Evolutionary conservation across 208 protist genomes (phyloP).

Genomic region (Acanthamoeba comandoni): DNA sequence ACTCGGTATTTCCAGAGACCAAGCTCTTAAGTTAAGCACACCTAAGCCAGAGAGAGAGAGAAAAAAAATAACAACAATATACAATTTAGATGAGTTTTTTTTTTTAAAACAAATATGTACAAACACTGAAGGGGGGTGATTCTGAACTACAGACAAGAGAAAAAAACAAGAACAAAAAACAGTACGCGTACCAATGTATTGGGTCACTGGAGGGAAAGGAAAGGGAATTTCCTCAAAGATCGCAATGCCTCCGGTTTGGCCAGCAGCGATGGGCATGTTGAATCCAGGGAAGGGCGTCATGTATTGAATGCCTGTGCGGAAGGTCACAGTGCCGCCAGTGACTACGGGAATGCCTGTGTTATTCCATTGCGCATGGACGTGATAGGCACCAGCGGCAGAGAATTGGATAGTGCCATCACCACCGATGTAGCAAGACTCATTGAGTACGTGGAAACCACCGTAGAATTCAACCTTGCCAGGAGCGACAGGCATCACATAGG

Average conservation of each 20-base stretch:
- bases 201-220: constrained; percentile 10
- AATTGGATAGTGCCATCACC: no score
- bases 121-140: no score
- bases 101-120: no score
- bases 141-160: no score
- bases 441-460: no score
- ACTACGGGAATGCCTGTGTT: constrained; percentile 1
- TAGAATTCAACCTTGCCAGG: constrained; percentile 19
- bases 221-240: constrained; percentile 46
- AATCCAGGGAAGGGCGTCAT: constrained; percentile 28
- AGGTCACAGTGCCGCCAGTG: constrained; percentile 65
- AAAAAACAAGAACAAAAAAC: no score
- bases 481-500: not conserved
- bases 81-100: no score
- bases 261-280: not conserved
- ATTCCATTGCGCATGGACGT: no score
- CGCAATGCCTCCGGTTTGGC: constrained; percentile 11
- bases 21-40: constrained; percentile 38
- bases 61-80: no score
- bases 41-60: no score
- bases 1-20: constrained; percentile 25
- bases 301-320: constrained; percentile 7
- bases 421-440: no score
- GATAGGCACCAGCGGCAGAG: no score
- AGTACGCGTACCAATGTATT: not conserved